phyloP scores from a whole-genome alignment of 2,329 filamentous ascomycete genomes.

The Ciborinia camelliae region DNA sequence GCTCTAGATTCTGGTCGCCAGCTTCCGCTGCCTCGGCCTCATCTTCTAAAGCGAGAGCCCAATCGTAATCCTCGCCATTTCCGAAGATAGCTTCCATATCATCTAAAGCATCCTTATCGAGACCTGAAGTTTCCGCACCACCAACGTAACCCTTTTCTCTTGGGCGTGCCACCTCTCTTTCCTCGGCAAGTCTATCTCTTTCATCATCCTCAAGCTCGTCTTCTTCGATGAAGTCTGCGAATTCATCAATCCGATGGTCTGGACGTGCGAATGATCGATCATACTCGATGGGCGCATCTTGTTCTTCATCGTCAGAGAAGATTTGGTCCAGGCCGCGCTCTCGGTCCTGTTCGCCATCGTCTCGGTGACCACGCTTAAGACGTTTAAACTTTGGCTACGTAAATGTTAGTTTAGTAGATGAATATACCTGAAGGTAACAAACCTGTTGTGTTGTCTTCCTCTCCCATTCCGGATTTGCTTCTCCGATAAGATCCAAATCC shows the following conservation, averaged over 20 bases:
- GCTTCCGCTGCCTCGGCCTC: conserved; percentile 75
- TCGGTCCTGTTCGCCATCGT: conserved; percentile 64
- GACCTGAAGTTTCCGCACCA: conserved; percentile 73
- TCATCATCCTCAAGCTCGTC: conserved; percentile 90
- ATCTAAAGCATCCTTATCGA: conserved; percentile 89
- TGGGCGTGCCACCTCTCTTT: conserved; percentile 83
- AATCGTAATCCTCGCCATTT: conserved; percentile 92
- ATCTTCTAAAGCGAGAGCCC: conserved; percentile 86
- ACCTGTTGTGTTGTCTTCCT: conserved; percentile 68
- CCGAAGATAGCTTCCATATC: conserved; percentile 97
- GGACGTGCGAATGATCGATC: conserved; percentile 39
- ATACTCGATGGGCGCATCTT: conserved; percentile 51
- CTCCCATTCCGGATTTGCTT: conserved; percentile 69
- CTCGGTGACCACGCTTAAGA: conserved; percentile 84
- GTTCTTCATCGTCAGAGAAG: conserved; percentile 92
- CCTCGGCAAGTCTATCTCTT: conserved; percentile 72
- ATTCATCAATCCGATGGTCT: conserved; percentile 68
- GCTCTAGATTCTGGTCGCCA: conserved; percentile 79
- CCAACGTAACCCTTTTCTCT: conserved; percentile 65
- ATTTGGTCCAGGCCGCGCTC: conserved; percentile 82
- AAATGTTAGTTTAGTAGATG: conserved; percentile 26
- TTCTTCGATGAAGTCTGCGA: conserved; percentile 96
- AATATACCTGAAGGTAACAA: conserved; percentile 35
- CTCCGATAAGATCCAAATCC: conserved; percentile 90
- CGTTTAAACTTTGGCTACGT: conserved; percentile 87